phyloP scores from a whole-genome alignment of 116 monocot genomes.

The Posidonia oceanica region DNA sequence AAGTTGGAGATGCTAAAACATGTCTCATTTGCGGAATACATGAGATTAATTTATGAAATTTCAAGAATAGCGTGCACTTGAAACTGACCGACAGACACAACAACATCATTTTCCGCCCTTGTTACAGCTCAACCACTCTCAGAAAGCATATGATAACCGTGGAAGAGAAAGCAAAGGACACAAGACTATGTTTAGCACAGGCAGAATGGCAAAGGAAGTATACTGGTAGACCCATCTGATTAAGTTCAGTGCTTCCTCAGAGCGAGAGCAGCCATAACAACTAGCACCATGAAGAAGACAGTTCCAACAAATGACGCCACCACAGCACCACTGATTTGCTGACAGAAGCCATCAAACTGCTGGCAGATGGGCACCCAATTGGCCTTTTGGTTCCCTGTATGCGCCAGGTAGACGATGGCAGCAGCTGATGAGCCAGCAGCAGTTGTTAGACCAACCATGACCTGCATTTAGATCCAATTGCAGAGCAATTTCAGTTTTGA shows the following conservation, averaged over 20 bases:
- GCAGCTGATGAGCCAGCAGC: constrained; percentile 58
- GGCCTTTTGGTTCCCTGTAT: constrained; percentile 42
- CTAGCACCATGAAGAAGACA: constrained; percentile 28
- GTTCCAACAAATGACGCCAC: constrained; percentile 43
- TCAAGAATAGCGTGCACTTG: too few relatives aligned
- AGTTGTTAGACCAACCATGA: constrained; percentile 34
- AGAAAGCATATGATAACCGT: too few relatives aligned
- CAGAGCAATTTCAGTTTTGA: too few relatives aligned
- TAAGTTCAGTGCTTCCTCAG: constrained; percentile 12
- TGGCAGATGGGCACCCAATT: constrained; percentile 75
- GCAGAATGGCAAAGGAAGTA: background rate
- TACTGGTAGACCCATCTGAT: background rate
- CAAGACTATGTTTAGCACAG: background rate
- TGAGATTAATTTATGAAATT: too few relatives aligned
- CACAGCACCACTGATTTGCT: constrained; percentile 50
- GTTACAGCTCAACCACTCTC: too few relatives aligned
- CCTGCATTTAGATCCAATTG: constrained; percentile 12
- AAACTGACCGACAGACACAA: too few relatives aligned
- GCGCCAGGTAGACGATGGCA: constrained; percentile 63
- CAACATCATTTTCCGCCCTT: too few relatives aligned
- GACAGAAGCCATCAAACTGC: constrained; percentile 72
- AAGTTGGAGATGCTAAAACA: too few relatives aligned
- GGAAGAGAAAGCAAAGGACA: too few relatives aligned
- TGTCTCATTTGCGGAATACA: too few relatives aligned
- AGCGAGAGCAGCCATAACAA: constrained; percentile 15